phyloP scores from a whole-genome alignment of 129 eudicot genomes.

The Flaveria trinervia region DNA sequence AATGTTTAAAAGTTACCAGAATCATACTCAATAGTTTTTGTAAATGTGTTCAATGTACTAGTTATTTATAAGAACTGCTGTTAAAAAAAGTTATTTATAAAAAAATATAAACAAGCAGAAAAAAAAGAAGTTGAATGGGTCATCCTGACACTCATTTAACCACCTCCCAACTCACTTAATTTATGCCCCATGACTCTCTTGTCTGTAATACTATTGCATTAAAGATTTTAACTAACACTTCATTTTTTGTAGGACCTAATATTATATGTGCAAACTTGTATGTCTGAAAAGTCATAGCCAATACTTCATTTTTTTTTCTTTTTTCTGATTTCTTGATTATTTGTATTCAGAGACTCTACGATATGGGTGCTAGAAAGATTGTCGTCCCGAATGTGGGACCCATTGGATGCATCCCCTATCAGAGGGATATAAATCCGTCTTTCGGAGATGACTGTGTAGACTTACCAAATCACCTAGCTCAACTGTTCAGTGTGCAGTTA shows the following conservation, averaged over 20 bases:
- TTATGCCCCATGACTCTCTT: neutral
- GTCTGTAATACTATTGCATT: neutral
- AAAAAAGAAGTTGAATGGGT: neutral
- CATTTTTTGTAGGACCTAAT: no score
- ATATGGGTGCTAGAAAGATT: conserved; percentile 80
- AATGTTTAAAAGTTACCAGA: no score
- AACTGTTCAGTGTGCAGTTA: conserved; percentile 52
- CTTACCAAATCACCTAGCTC: conserved; percentile 69
- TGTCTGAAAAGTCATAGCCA: no score
- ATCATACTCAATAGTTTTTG: no score
- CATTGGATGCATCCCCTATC: conserved; percentile 87
- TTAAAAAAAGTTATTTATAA: no score
- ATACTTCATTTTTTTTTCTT: no score
- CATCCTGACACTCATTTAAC: neutral
- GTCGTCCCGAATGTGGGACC: conserved; percentile 84
- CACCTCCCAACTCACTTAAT: neutral
- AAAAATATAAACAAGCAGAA: no score
- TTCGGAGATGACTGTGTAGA: conserved; percentile 52
- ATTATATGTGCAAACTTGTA: no score
- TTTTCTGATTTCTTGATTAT: neutral
- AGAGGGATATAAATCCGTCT: conserved; percentile 58
- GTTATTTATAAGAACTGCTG: no score
- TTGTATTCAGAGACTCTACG: conserved; percentile 56
- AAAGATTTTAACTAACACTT: neutral
- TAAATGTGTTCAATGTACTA: no score